A percentile compares a stretch with the other conserved stretches of the same genome.
Evolutionary conservation across 495 filamentous ascomycete species (phyloP).

Genomic region (Neurospora intermedia): DNA sequence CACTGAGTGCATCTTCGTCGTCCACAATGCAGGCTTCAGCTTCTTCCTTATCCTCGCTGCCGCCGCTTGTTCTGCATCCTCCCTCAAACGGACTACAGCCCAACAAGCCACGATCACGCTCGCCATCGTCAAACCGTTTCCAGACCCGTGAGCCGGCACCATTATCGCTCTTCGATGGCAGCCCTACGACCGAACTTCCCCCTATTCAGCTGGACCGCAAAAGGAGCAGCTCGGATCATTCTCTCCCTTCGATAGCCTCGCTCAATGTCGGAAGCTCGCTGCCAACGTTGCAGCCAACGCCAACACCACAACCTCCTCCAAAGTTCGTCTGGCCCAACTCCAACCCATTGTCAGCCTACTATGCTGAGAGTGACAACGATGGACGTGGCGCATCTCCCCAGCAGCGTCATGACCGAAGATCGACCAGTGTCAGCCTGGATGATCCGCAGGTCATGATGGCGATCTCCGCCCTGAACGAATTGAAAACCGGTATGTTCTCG

Average conservation of each 20-base stretch:
- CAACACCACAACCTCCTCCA: slow-evolving; percentile 20
- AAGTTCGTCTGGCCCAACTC: slow-evolving; percentile 39
- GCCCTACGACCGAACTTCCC: slow-evolving; percentile 29
- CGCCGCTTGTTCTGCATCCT: not conserved
- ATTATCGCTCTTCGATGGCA: slow-evolving; percentile 23
- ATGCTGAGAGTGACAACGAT: slow-evolving; percentile 30
- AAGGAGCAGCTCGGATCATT: slow-evolving; percentile 6
- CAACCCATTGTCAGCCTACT: slow-evolving; percentile 45
- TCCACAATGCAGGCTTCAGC: not conserved
- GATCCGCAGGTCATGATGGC: slow-evolving; percentile 73
- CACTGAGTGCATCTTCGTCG: not conserved
- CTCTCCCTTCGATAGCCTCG: slow-evolving; percentile 33
- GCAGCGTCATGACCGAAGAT: slow-evolving; percentile 25
- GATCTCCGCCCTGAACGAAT: slow-evolving; percentile 74
- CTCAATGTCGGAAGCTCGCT: slow-evolving; percentile 23
- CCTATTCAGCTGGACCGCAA: slow-evolving; percentile 27
- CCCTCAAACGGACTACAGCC: slow-evolving; percentile 5
- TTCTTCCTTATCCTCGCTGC: slow-evolving; percentile 2
- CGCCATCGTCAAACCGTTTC: slow-evolving; percentile 18
- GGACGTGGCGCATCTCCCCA: slow-evolving; percentile 30
- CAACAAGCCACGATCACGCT: slow-evolving; percentile 1
- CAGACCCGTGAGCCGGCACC: slow-evolving; percentile 30
- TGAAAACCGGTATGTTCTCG: slow-evolving; percentile 59
- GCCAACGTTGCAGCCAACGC: slow-evolving; percentile 10
- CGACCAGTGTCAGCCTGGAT: slow-evolving; percentile 59